Base-by-base conservation (phyloP, 192 early-diverging fungal species). In the Radiomyces spectabilis region DNA sequence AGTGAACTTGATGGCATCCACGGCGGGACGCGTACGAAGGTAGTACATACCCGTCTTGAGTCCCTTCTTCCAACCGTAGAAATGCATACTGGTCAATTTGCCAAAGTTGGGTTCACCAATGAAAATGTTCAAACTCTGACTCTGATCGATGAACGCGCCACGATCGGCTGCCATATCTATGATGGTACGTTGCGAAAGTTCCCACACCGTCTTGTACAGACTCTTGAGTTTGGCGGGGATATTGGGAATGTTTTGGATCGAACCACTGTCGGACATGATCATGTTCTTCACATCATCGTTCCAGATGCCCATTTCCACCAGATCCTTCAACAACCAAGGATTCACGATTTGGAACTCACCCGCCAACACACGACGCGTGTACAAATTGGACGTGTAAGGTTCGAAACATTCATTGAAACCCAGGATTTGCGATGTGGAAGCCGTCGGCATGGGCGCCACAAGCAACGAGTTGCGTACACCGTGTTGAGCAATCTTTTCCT, bases 31-130 rank as follows among this genome's bases (percentile, higher is more conserved):
- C 5, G 92, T 88, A 45, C 94, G 86, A 52, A 95, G 71, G 64
- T 96, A 96, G 72, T 98, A 96, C 95, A 95, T 95, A 51, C 93
- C 93, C n/a, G 94, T 96, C 83, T 96, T 98, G 31, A 96, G 77
- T 1, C 93, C 94, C 75, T 90, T 85, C 68, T 88, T 87, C 93
- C 93, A 98, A 1, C 88, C 93, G 68, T 95, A 93, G 63, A 98
- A 96, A 70, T 98, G 95, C 95, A 98, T 98, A 18, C 82, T 85
- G 1, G 95, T 92, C 41, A 98, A 85, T 76, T 94, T 94, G 57
- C 85, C 88, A 69, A 83, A 86, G 55, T 81, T 90, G 5, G 93
- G 85, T 31, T 92, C 91, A 40, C 88, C 88, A 57, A 94, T 78
- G 72, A 95, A 93, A 41, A 98, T 85, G 69, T 98, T 98, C 39